Conservation (phyloP, 1,284 basidiomycete genomes). For the Ustilago cynodontis region DNA sequence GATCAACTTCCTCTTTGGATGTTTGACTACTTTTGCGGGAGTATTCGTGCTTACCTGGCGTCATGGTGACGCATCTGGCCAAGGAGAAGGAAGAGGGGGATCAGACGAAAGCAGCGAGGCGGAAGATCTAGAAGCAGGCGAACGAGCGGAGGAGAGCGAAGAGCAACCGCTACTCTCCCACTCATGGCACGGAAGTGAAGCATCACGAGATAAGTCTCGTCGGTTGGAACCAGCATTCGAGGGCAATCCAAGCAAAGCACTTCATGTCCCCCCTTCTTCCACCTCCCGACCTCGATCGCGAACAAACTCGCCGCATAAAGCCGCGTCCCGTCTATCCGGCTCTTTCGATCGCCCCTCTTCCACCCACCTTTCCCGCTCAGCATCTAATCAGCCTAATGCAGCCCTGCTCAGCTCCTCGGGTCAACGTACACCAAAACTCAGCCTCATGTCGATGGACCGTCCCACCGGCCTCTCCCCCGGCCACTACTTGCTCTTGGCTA, state of each 20-base stretch:
- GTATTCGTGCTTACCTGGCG: slow-evolving; percentile 75
- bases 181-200: slow-evolving; percentile 25
- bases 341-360: slow-evolving; percentile 30
- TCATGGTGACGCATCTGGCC: slow-evolving; percentile 8
- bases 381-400: slow-evolving; percentile 14
- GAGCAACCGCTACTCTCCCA: slow-evolving; percentile 17
- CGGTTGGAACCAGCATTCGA: slow-evolving; percentile 8
- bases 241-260: slow-evolving; percentile 19
- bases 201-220: background rate
- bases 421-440: slow-evolving; percentile 33
- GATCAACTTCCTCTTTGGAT: slow-evolving; percentile 86
- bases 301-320: slow-evolving; percentile 38
- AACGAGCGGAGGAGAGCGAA: slow-evolving; percentile 1
- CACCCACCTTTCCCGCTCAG: slow-evolving; percentile 24
- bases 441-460: slow-evolving; percentile 41
- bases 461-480: slow-evolving; percentile 44
- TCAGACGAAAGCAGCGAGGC: slow-evolving; percentile 5
- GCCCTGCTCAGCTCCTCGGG: slow-evolving; percentile 16
- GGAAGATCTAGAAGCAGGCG: slow-evolving; percentile 3
- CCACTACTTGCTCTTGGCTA: slow-evolving; percentile 44
- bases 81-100: slow-evolving; percentile 5
- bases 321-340: slow-evolving; percentile 18
- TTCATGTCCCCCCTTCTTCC: slow-evolving; percentile 20
- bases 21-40: slow-evolving; percentile 83
- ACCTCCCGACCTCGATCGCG: slow-evolving; percentile 27